These are phyloP conservation scores for Phytopythium helicoides DNA, from an alignment of 352 stramenopile genomes.

Conservation along the genomic window DNA sequence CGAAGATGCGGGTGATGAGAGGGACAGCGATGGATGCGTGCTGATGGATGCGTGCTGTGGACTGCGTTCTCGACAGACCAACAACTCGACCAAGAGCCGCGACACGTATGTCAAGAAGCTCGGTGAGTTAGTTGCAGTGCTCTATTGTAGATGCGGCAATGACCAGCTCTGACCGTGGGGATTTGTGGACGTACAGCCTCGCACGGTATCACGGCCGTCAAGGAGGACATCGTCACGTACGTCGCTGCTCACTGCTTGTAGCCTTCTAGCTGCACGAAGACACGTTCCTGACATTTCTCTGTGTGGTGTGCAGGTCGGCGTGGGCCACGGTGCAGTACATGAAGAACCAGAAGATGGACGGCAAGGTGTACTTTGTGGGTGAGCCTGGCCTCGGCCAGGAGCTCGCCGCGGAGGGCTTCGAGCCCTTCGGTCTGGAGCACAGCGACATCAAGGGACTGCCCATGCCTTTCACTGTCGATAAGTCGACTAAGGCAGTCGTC, in stretches of 20 bases:
- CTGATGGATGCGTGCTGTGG: too few relatives aligned
- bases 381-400: constrained; percentile 67
- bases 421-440: constrained; percentile 65
- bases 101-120: constrained; percentile 85
- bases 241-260: constrained; percentile 9
- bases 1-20: too few relatives aligned
- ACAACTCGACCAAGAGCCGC: constrained; percentile 84
- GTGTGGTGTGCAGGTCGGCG: constrained; percentile 44
- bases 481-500: constrained; percentile 74
- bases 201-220: constrained; percentile 61
- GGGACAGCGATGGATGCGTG: too few relatives aligned
- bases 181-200: constrained; percentile 34
- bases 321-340: constrained; percentile 82
- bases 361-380: constrained; percentile 87
- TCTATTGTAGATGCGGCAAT: neutral
- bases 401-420: constrained; percentile 61
- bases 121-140: constrained; percentile 23
- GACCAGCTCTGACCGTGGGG: neutral
- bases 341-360: constrained; percentile 68
- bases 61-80: constrained; percentile 65
- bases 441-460: constrained; percentile 70
- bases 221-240: constrained; percentile 81
- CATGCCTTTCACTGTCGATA: constrained; percentile 60
- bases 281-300: too few relatives aligned
- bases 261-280: too few relatives aligned